Evolutionary conservation across 176 grass and related monocot species (phyloP), one percentile per base, ranked within the genome.

Genomic region (Bonia amplexicaulis): DNA sequence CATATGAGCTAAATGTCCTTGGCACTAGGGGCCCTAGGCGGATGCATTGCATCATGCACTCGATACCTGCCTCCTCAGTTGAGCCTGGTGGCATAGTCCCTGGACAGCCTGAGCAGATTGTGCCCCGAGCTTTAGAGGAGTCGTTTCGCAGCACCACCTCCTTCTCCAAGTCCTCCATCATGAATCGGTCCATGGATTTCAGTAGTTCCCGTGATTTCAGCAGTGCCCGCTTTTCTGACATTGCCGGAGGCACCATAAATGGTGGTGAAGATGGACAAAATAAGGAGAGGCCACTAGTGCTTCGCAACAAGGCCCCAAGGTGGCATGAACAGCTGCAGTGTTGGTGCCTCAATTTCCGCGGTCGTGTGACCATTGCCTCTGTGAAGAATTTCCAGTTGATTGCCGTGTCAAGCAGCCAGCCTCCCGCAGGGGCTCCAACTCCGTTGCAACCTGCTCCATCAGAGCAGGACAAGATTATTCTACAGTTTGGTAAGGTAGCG

Each of bases 341-440:
- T 42, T 99, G 97, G 97, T 99, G 97, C 75, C 90, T 99, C 23
- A 99, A 99, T 74, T 99, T 99, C 74, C 89, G 97, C 0, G 93
- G 97, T 39, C 88, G 93, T 47, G 97, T 99, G 27, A 99, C 97
- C 31, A 93, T 96, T 15, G 97, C 97, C 16, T 96, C 93, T 0
- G 97, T 99, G 67, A 99, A 99, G 92, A 99, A 99, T 63, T 99
- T 99, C 88, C 97, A 99, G 82, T 35, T 99, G 69, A 99, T 94
- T 2, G 90, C 93, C 0, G 73, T 88, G 2, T 7, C 81, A 84
- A 82, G 68, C 19, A 85, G 54, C 23, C 91, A 91, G 61, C 78
- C 93, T 42, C 45, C 81, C 2, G 55, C 84, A 0, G 90, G 85
- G 12, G 75, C 86, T 31, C 92, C 91, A 25, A 73, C 84, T 6